Conservation (phyloP, 345 rosid genomes). For the Arabidopsis arenosa region DNA sequence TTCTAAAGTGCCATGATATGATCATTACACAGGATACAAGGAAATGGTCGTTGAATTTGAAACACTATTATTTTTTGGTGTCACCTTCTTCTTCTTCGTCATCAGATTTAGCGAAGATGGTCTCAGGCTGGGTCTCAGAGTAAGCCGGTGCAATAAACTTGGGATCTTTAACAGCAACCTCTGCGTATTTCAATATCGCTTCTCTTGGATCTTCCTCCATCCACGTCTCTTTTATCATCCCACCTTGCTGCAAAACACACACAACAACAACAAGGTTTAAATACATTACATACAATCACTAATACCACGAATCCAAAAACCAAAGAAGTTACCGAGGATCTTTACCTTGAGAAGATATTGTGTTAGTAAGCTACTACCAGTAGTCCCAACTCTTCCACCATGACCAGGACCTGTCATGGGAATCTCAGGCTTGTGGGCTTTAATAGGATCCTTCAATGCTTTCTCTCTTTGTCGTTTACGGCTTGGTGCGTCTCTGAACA, state of each 20-base stretch:
- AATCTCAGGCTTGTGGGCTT: constrained; percentile 92
- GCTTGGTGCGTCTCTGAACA: constrained; percentile 98
- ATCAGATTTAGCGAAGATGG: constrained; percentile 85
- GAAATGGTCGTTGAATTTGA: constrained; percentile 7
- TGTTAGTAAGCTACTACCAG: constrained; percentile 87
- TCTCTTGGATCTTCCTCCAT: constrained; percentile 99
- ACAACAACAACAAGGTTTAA: not conserved
- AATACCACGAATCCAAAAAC: not conserved
- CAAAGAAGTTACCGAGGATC: constrained; percentile 6
- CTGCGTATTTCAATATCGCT: constrained; percentile 93
- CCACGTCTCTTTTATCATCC: constrained; percentile 99
- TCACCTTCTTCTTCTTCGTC: constrained; percentile 74
- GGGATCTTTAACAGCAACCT: constrained; percentile 88
- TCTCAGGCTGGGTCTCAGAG: constrained; percentile 82
- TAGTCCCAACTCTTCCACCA: constrained; percentile 95
- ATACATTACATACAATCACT: not conserved
- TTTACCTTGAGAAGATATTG: constrained; percentile 94
- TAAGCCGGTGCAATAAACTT: constrained; percentile 98
- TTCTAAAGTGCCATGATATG: constrained; percentile 1
- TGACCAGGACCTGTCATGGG: constrained; percentile 93
- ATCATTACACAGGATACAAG: constrained; percentile 12
- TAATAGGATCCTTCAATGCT: constrained; percentile 83
- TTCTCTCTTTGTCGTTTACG: constrained; percentile 96
- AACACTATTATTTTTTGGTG: constrained; percentile 22
- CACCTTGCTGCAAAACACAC: constrained; percentile 84